phyloP scores from a whole-genome alignment of 352 stramenopile species.

The Pythium periplocum region DNA sequence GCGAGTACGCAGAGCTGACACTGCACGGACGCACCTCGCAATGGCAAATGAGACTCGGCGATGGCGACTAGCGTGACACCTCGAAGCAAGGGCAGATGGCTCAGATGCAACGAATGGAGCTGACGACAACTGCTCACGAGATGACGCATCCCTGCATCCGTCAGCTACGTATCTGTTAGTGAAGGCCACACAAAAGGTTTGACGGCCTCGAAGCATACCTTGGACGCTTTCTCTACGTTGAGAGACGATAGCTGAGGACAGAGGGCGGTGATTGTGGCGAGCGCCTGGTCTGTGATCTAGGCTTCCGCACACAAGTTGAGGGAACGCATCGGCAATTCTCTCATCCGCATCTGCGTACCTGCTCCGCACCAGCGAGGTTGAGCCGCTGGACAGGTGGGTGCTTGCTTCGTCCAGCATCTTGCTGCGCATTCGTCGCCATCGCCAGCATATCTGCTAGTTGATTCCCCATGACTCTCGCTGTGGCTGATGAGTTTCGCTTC shows the following conservation, averaged over 20 bases:
- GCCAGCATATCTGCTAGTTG: conserved; percentile 27
- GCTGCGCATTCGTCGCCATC: neutral
- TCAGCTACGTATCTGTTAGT: conserved; percentile 28
- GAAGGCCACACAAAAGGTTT: neutral
- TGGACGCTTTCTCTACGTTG: conserved; percentile 32
- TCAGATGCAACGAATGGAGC: conserved; percentile 52
- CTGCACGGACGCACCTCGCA: conserved; percentile 35
- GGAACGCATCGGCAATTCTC: neutral
- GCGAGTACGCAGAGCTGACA: conserved; percentile 3
- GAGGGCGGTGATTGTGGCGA: conserved; percentile 22
- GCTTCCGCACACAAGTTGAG: neutral
- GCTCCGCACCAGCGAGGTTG: conserved; percentile 56
- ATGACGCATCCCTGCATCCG: conserved; percentile 48
- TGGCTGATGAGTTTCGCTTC: neutral
- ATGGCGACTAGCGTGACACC: conserved; percentile 45
- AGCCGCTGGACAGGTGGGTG: conserved; percentile 13
- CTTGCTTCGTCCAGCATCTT: neutral
- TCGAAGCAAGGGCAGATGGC: conserved; percentile 45
- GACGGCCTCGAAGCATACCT: conserved; percentile 20
- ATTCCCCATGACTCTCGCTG: conserved; percentile 20
- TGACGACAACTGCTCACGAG: conserved; percentile 41
- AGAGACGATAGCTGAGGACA: conserved; percentile 38
- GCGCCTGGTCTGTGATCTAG: conserved; percentile 44
- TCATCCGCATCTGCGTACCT: conserved; percentile 17
- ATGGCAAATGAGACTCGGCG: conserved; percentile 37